Percentiles rank a stretch among this genome's conserved stretches.
Conservation (phyloP, 106 monocot species). For the Agapanthus africanus region DNA sequence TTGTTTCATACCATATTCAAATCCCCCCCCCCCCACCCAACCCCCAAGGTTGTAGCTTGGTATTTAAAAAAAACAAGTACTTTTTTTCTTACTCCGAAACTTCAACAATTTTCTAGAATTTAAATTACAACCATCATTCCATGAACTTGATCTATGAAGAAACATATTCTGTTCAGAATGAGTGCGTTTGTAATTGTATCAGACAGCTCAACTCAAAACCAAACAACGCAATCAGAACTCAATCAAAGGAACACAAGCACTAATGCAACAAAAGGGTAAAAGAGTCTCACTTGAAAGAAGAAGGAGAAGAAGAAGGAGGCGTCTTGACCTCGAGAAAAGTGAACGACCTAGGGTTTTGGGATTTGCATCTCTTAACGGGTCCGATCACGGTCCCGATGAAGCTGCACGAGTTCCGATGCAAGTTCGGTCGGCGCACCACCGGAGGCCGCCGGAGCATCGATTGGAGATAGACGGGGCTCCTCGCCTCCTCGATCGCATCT, state of each 20-base stretch:
- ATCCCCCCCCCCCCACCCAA: no score
- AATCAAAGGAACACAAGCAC: neutral
- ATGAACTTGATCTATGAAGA: neutral
- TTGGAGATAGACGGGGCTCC: slow-evolving; percentile 29
- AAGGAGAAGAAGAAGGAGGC: slow-evolving; percentile 7
- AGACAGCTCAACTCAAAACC: no score
- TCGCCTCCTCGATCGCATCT: no score
- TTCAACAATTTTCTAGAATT: no score
- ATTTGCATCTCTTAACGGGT: slow-evolving; percentile 17
- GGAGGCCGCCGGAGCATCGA: slow-evolving; percentile 39
- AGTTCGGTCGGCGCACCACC: neutral
- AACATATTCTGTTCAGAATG: no score
- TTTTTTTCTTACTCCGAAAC: no score
- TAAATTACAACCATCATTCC: neutral
- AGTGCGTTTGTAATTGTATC: no score
- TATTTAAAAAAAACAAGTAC: no score
- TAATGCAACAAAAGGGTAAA: neutral
- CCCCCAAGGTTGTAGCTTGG: no score
- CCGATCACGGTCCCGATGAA: slow-evolving; percentile 47
- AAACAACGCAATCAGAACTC: neutral
- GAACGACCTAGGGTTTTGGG: slow-evolving; percentile 5
- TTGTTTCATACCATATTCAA: no score
- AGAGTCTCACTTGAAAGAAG: slow-evolving; percentile 32
- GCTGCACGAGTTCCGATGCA: slow-evolving; percentile 40
- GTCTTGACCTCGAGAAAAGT: slow-evolving; percentile 46